Conservation (phyloP, 2,329 filamentous ascomycete species). For the Trichoderma brevicompactum region DNA sequence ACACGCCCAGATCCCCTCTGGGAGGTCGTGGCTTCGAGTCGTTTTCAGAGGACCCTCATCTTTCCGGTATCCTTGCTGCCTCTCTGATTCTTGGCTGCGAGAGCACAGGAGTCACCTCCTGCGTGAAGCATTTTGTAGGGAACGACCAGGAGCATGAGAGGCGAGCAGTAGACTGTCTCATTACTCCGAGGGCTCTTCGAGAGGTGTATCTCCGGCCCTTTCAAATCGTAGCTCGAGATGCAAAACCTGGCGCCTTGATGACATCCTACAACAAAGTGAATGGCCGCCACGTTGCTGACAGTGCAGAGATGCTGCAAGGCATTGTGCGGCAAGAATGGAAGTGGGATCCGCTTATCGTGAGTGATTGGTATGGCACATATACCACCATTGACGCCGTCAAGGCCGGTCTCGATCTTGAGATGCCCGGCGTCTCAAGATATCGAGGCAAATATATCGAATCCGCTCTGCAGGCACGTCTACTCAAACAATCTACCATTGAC, state of each 20-base stretch:
- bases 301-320: background rate
- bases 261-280: constrained; percentile 21
- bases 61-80: constrained; percentile 6
- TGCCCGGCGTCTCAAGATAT: constrained; percentile 15
- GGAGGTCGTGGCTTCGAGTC: constrained; percentile 17
- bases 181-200: constrained; percentile 4
- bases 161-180: constrained; percentile 14
- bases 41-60: constrained; percentile 7
- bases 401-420: constrained; percentile 14
- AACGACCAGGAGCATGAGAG: constrained; percentile 20
- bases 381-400: constrained; percentile 12
- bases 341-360: constrained; percentile 16
- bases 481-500: constrained; percentile 4
- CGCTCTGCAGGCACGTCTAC: constrained; percentile 9
- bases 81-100: constrained; percentile 11
- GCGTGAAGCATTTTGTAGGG: constrained; percentile 16
- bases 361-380: constrained; percentile 14
- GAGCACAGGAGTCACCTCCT: constrained; percentile 5
- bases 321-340: constrained; percentile 1
- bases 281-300: constrained; percentile 9
- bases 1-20: constrained; percentile 11
- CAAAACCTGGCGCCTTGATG: constrained; percentile 12
- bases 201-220: constrained; percentile 9
- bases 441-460: constrained; percentile 17
- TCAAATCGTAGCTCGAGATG: constrained; percentile 15